Evolutionary conservation across 306 rosid genomes (phyloP), one percentile per base, ranked within the genome.

Genomic region (Carpinus viminea): DNA sequence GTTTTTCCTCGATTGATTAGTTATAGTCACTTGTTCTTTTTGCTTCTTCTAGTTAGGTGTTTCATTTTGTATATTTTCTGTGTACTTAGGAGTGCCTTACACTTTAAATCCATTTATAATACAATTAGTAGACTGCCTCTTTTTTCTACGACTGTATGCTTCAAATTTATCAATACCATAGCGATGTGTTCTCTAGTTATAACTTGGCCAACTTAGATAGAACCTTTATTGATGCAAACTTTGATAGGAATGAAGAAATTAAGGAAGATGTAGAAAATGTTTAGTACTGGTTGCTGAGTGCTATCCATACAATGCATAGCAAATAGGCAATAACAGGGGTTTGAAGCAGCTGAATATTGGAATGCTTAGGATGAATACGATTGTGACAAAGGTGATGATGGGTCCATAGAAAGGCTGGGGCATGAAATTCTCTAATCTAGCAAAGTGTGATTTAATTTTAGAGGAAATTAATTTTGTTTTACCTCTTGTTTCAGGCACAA

Each of bases 401-500:
- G 16, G 8, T n/a, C 18, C 12, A 18, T 68, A 47, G 26, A 68
- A 68, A 18, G 21, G 3, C 20, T 64, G 18, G 47, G 51, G 12
- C 17, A 17, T n/a, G 51, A 18, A 41, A 11, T 41, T 68, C 15
- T 68, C 24, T 38, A 18, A 18, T 38, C 50, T 68, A 3, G 51
- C 8, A 36, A 65, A 65, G 26, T 59, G 65, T 0, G 12, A 59
- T 12, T 13, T 7, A 31, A 57, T 55, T 31, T 8, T 75, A 34
- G 5, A 69, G 69, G 53, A 59, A 59, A 46, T 41, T 36, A 34
- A 41, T 56, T 66, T 82, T 51, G 15, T 36, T 64, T 68, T 48
- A 36, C 46, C 10, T 34, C 6, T 74, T 81, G 55, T 80, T 60
- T 76, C 80, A 87, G 93, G 81, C 76, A 76, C 93, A 80, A 78